Evolutionary conservation across 2,329 filamentous ascomycete species (phyloP).

Genomic region (Aspergillus sp.): DNA sequence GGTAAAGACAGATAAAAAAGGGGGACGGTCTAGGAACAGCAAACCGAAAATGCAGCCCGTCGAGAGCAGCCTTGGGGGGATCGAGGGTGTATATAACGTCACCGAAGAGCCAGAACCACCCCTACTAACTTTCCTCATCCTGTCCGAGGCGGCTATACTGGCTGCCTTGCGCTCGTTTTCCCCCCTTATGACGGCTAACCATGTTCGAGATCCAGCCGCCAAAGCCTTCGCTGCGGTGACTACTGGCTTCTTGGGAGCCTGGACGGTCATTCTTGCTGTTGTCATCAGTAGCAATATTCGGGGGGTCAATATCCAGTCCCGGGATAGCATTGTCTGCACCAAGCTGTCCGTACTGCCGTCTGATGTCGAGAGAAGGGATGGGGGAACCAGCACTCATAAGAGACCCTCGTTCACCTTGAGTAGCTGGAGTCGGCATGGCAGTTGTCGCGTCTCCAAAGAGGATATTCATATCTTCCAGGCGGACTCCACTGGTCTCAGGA

Average conservation of each 20-base stretch:
- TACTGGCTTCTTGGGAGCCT: slow-evolving; percentile 33
- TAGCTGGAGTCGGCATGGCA: slow-evolving; percentile 73
- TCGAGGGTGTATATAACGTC: too few species aligned
- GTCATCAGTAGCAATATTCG: slow-evolving; percentile 54
- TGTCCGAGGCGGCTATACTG: slow-evolving; percentile 48
- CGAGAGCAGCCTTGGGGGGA: too few species aligned
- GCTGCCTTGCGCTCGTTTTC: slow-evolving; percentile 40
- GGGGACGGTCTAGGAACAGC: too few species aligned
- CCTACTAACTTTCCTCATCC: slow-evolving; percentile 36
- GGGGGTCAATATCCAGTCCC: slow-evolving; percentile 77
- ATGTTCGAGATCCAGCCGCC: slow-evolving; percentile 70
- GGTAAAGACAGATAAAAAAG: too few species aligned
- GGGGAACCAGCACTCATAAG: slow-evolving; percentile 77
- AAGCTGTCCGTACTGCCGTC: slow-evolving; percentile 46
- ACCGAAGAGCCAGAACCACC: too few species aligned
- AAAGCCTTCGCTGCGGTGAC: slow-evolving; percentile 53
- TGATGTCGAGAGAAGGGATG: slow-evolving; percentile 72
- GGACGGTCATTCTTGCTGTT: slow-evolving; percentile 49
- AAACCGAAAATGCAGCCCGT: too few species aligned
- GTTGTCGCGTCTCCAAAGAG: slow-evolving; percentile 93
- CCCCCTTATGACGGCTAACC: slow-evolving; percentile 52
- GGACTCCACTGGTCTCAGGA: slow-evolving; percentile 92
- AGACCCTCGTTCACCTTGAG: slow-evolving; percentile 77
- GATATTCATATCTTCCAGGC: slow-evolving; percentile 93
- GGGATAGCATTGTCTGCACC: slow-evolving; percentile 71